Conservation (phyloP, 352 stramenopile genomes). For the Elongisporangium prolatum region DNA sequence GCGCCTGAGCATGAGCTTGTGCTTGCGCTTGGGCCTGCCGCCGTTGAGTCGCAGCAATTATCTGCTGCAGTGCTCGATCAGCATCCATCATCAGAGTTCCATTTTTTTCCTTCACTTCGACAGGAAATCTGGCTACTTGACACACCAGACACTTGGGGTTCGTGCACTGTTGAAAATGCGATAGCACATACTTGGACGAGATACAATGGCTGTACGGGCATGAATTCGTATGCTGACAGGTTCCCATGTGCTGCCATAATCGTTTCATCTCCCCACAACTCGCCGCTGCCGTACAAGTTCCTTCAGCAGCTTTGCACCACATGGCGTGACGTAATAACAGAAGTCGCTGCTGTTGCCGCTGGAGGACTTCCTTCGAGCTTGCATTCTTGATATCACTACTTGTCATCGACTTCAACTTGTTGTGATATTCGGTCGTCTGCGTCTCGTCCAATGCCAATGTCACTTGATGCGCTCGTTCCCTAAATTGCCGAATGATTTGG, state of each 20-base stretch:
- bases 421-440: conserved; percentile 78
- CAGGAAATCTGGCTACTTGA: conserved; percentile 95
- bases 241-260: conserved; percentile 98
- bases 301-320: conserved; percentile 96
- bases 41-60: conserved; percentile 64
- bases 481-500: conserved; percentile 82
- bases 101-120: conserved; percentile 93
- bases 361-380: conserved; percentile 92
- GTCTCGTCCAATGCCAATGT: conserved; percentile 78
- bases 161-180: conserved; percentile 98
- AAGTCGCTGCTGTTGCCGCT: conserved; percentile 97
- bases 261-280: conserved; percentile 98
- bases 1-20: conserved; percentile 13
- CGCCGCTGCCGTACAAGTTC: conserved; percentile 91
- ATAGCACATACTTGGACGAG: conserved; percentile 98
- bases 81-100: conserved; percentile 80
- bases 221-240: conserved; percentile 95
- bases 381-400: conserved; percentile 63
- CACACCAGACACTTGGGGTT: conserved; percentile 97
- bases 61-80: conserved; percentile 70
- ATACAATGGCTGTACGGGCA: conserved; percentile 98
- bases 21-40: conserved; percentile 25
- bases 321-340: conserved; percentile 96
- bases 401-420: conserved; percentile 81
- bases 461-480: conserved; percentile 68